Base-by-base conservation (phyloP, 371 early-diverging fungal species). In the Mucor mucedo region DNA sequence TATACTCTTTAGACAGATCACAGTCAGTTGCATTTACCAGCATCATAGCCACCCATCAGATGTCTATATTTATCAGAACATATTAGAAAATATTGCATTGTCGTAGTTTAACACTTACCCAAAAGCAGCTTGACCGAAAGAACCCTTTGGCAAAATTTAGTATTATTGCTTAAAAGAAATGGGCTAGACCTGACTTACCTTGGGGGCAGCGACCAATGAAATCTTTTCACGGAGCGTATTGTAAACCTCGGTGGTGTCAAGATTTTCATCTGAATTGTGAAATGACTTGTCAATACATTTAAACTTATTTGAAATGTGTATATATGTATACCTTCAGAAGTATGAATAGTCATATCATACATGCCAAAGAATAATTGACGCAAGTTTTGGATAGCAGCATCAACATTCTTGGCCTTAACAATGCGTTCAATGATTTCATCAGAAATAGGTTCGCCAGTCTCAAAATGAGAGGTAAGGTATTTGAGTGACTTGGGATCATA, bases 11-110 rank as follows among this genome's bases (percentile, higher is more conserved):
- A 21, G 21, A 21, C 21, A 21, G 21, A 21, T 21, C 21, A 21
- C 0, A 21, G 21, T 21, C 21, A 21, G 21, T 21, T 21, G 21
- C 21, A 21, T 21, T 21, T 52, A 58, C 89, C 87, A 13, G 90
- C 87, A 70, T 93, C 92, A 62, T 93, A 95, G 5, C 95, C 95
- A 55, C 91, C 90, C 88, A 93, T 92, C 42, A 94, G 73, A 71
- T 94, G 94, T 4, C 88, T 89, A 73, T 79, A 79, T 38, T 5
- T 30, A 3, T 50, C 30, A 50, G 14, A 50, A 40, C n/a, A 14
- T 21, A 3, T 16, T 16, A 38, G 10, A 35, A 35, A 10, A 30
- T 30, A 4, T 8, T 50, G 32, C 9, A 30, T 52, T 47, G 3
- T 54, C 40, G 41, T 62, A 28, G 4, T 38, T 58, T 56, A 29